Evolutionary conservation across 225 moss, liverwort and hornwort genomes (phyloP).

Genomic region (Thuidium tamariscinum): DNA sequence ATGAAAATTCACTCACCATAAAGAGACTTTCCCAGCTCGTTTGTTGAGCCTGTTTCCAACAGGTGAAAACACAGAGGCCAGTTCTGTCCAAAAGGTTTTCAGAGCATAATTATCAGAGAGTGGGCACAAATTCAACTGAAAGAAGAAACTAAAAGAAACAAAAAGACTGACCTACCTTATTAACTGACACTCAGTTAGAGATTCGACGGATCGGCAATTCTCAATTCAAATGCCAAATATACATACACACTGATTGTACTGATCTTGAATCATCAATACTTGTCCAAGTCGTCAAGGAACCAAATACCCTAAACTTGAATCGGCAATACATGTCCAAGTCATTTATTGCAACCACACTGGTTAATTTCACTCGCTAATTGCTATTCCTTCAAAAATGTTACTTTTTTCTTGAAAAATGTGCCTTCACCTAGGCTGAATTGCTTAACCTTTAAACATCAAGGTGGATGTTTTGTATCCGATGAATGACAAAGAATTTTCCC

Average conservation of each 20-base stretch:
- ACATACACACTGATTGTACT: too few species aligned
- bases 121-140: not conserved
- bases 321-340: not conserved
- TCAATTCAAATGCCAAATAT: not conserved
- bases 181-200: not conserved
- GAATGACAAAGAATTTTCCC: too few species aligned
- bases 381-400: too few species aligned
- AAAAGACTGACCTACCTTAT: not conserved
- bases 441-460: too few species aligned
- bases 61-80: not conserved
- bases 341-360: not conserved
- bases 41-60: slow-evolving; percentile 21
- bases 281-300: not conserved
- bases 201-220: not conserved
- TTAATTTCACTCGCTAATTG: too few species aligned
- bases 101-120: not conserved
- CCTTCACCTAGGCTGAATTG: too few species aligned
- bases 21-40: slow-evolving; percentile 2
- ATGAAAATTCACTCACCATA: slow-evolving; percentile 18
- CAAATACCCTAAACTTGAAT: not conserved
- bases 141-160: too few species aligned
- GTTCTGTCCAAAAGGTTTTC: not conserved
- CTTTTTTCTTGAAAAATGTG: too few species aligned
- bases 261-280: not conserved
- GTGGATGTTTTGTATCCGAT: too few species aligned